These are phyloP conservation scores for Globisporangium alternatum DNA, from an alignment of 352 stramenopile species.

Conservation along the genomic window DNA sequence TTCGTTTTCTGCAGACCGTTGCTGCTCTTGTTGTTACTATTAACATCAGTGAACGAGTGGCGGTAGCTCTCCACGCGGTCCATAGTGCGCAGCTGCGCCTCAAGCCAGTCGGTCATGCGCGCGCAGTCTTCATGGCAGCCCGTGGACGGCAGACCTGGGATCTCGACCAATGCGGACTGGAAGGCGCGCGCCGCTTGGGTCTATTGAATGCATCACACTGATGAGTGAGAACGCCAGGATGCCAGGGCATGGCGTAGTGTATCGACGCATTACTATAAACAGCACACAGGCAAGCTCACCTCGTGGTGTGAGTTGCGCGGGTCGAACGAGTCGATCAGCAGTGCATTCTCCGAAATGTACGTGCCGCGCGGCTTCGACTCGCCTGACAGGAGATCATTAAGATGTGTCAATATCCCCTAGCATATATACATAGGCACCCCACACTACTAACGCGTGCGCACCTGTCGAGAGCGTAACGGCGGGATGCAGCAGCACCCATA, in stretches of 20 bases:
- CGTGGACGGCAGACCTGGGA: constrained; percentile 25
- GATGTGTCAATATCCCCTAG: neutral
- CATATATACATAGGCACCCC: too few species aligned
- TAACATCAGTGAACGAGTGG: constrained; percentile 39
- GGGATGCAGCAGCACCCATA: constrained; percentile 81
- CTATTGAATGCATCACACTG: neutral
- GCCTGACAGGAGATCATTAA: constrained; percentile 18
- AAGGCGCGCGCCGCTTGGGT: constrained; percentile 15
- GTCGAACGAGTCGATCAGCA: constrained; percentile 77
- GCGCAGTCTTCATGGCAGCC: constrained; percentile 51
- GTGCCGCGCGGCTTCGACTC: constrained; percentile 82
- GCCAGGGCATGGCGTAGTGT: neutral
- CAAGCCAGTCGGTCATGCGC: constrained; percentile 53
- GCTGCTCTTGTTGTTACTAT: neutral
- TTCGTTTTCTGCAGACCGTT: constrained; percentile 38
- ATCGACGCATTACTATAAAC: neutral
- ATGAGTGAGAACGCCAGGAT: neutral
- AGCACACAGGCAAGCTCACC: constrained; percentile 4
- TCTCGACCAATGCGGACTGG: constrained; percentile 37
- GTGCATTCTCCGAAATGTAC: constrained; percentile 88
- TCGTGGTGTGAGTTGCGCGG: constrained; percentile 39
- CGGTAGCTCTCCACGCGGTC: constrained; percentile 59
- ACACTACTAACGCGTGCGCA: constrained; percentile 9
- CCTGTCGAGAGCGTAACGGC: constrained; percentile 75
- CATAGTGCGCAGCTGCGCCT: constrained; percentile 43